Base-by-base conservation (phyloP, 164 flowering plant genomes). In the Piper longum region DNA sequence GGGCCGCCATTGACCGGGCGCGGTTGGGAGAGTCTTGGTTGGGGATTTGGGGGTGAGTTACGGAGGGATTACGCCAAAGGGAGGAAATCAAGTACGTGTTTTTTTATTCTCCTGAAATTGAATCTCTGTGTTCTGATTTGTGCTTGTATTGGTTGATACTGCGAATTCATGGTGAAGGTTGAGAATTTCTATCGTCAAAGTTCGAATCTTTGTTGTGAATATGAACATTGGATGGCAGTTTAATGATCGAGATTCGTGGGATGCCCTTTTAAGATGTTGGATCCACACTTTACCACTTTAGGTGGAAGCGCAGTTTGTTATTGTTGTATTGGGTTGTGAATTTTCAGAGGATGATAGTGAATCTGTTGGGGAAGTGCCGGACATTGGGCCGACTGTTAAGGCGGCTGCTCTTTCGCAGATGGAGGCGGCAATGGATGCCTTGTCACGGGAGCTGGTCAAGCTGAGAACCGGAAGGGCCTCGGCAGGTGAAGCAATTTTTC, bases 381-480 rank as follows among this genome's bases (percentile, higher is more conserved):
- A 88, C 73, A 73, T 89, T 63, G 83, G 86, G 40, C 82, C 90
- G 14, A 64, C 70, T 51, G 82, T 86, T 41, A 92, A 85, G 78
- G 77, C 80, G 64, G 51, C 78, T 70, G 78, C 91, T 66, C 36
- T 60, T 4, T 84, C 90, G 54, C 95, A 74, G 73, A 93, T 89
- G 97, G 96, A 89, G 3, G 87, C 96, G 42, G 97, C 91, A 44
- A 61, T 82, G 17, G 82, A 69, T 64, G 86, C 98, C 19, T 73
- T 93, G 40, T 89, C 98, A 2, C 84, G 85, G 52, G 97, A 93
- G 59, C 72, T 92, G 55, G 68, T 74, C 70, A 88, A 92, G 73
- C 63, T 89, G 51, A 73, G 96, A 60, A 88, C 97, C 3, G 97
- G 96, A 68, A 86, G 98, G 69, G 97, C 98, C 19, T 84, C 96